Evolutionary conservation across 768 basidiomycete genomes (phyloP).

Genomic region (Lyophyllum atratum): DNA sequence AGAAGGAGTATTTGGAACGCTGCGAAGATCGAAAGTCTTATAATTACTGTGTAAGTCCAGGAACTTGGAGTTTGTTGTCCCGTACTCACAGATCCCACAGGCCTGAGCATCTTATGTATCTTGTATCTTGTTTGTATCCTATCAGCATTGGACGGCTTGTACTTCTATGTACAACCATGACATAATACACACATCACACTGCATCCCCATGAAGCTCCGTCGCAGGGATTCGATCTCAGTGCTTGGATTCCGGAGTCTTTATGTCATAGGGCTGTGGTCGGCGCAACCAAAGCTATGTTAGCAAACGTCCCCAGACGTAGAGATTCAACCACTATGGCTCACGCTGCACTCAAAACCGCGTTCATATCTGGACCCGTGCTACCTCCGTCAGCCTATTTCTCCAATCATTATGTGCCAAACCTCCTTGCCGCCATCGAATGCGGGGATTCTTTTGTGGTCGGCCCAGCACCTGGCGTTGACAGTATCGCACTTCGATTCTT

Average conservation of each 20-base stretch:
- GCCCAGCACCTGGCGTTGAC: conserved; percentile 26
- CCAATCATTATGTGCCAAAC: conserved; percentile 16
- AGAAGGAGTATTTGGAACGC: conserved; percentile 95
- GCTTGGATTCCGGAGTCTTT: no score
- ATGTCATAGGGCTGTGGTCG: no score
- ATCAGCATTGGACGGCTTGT: conserved; percentile 5
- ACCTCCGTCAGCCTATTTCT: conserved; percentile 19
- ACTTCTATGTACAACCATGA: conserved; percentile 9
- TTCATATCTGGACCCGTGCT: conserved; percentile 28
- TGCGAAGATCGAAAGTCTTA: conserved; percentile 88
- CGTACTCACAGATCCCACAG: conserved; percentile 8
- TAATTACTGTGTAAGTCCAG: conserved; percentile 61
- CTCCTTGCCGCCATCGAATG: conserved; percentile 18
- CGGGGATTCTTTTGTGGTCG: conserved; percentile 24
- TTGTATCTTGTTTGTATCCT: conserved; percentile 13
- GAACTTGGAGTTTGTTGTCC: background rate
- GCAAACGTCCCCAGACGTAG: no score
- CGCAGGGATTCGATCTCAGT: no score
- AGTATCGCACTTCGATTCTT: conserved; percentile 23
- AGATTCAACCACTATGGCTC: background rate
- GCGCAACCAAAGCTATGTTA: background rate
- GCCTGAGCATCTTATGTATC: conserved; percentile 19
- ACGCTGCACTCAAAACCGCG: conserved; percentile 10
- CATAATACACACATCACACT: background rate
- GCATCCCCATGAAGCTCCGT: background rate